Percentiles rank a stretch among this genome's conserved stretches.
These are phyloP conservation scores for Hypoxylon sp. DNA, from an alignment of 2,329 filamentous ascomycete genomes.

Conservation along the genomic window DNA sequence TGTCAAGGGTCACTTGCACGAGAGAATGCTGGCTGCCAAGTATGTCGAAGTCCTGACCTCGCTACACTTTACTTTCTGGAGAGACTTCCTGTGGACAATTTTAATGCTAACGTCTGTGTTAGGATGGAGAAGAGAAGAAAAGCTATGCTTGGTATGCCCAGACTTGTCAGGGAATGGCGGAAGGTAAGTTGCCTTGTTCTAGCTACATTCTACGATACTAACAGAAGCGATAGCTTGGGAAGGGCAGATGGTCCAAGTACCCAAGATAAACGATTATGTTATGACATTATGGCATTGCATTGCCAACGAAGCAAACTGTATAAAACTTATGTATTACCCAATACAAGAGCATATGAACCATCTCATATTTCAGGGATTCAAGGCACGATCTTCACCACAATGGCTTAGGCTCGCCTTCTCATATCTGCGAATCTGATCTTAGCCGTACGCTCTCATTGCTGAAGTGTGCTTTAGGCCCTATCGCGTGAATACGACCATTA, in stretches of 20 bases:
- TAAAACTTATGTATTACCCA: slow-evolving; percentile 50
- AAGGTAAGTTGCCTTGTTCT: slow-evolving; percentile 72
- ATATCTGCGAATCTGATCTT: neutral
- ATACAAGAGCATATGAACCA: slow-evolving; percentile 25
- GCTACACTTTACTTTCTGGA: neutral
- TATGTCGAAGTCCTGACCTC: slow-evolving; percentile 60
- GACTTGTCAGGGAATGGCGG: slow-evolving; percentile 93
- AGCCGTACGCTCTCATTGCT: neutral
- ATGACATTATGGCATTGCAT: slow-evolving; percentile 32
- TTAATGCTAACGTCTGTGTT: slow-evolving; percentile 54
- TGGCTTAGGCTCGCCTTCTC: neutral
- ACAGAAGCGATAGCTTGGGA: slow-evolving; percentile 64
- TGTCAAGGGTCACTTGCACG: slow-evolving; percentile 96
- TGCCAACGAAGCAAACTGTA: slow-evolving; percentile 47
- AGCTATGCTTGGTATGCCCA: slow-evolving; percentile 96
- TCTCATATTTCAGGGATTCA: slow-evolving; percentile 18
- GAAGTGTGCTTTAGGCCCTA: neutral
- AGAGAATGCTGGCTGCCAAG: slow-evolving; percentile 85
- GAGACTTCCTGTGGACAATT: neutral
- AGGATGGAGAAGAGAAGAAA: slow-evolving; percentile 90
- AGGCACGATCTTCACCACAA: neutral
- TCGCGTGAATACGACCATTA: too few species aligned
- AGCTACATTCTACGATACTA: slow-evolving; percentile 51
- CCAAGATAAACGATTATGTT: slow-evolving; percentile 63
- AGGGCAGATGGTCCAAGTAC: slow-evolving; percentile 70